A percentile compares a stretch with the other conserved stretches of the same genome.
These are phyloP conservation scores for Starmerella apis DNA, from an alignment of 805 yeast genomes.

Conservation along the genomic window DNA sequence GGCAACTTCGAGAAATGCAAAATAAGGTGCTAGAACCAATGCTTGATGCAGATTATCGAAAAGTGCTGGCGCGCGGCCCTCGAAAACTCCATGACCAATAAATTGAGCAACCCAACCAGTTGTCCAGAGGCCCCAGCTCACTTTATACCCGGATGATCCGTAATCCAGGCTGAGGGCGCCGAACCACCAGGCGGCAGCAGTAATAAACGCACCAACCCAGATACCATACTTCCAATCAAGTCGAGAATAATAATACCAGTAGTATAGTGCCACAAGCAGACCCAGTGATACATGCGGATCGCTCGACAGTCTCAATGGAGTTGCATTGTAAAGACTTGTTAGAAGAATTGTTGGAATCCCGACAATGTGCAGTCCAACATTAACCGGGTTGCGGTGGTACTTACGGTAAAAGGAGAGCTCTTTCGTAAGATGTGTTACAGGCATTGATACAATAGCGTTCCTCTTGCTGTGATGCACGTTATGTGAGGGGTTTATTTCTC, in stretches of 20 bases:
- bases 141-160: conserved; percentile 23
- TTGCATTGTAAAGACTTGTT: conserved; percentile 39
- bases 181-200: conserved; percentile 27
- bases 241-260: conserved; percentile 46
- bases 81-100: conserved; percentile 76
- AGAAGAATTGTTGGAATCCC: conserved; percentile 72
- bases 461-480: too few species aligned
- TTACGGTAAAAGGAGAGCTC: conserved; percentile 51
- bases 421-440: conserved; percentile 30
- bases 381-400: conserved; percentile 40
- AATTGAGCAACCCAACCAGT: conserved; percentile 74
- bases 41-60: conserved; percentile 77
- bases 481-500: too few species aligned
- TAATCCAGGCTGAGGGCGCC: conserved; percentile 28
- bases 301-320: conserved; percentile 28
- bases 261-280: conserved; percentile 37
- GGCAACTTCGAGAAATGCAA: conserved; percentile 68
- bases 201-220: conserved; percentile 35
- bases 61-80: conserved; percentile 75
- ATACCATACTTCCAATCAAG: conserved; percentile 48
- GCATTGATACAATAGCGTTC: conserved; percentile 7
- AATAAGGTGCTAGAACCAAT: conserved; percentile 80
- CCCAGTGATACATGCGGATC: conserved; percentile 33
- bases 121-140: conserved; percentile 39
- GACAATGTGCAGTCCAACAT: conserved; percentile 64